Evolutionary conservation across 2,329 filamentous ascomycete species (phyloP).

Genomic region (Thyridium curvatum): DNA sequence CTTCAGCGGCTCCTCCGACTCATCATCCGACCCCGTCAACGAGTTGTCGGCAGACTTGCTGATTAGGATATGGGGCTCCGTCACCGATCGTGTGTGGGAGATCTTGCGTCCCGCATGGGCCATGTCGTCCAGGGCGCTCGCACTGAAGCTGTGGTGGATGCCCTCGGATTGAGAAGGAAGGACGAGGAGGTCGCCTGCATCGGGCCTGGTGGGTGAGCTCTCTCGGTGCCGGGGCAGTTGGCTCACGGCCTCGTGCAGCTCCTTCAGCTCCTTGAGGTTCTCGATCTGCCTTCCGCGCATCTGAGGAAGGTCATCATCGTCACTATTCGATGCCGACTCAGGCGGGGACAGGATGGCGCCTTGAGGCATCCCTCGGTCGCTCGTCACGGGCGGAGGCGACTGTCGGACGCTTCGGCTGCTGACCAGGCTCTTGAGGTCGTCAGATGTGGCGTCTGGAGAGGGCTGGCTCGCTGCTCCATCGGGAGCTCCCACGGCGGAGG

Average conservation of each 20-base stretch:
- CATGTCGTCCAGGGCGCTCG: constrained; percentile 35
- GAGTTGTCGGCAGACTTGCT: constrained; percentile 43
- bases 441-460: constrained; percentile 43
- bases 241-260: constrained; percentile 77
- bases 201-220: constrained; percentile 44
- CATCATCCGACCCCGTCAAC: constrained; percentile 51
- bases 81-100: constrained; percentile 48
- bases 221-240: constrained; percentile 63
- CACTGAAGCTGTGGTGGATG: constrained; percentile 42
- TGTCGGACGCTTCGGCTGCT: constrained; percentile 62
- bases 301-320: constrained; percentile 62
- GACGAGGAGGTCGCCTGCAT: constrained; percentile 27
- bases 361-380: constrained; percentile 66
- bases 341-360: constrained; percentile 88
- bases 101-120: constrained; percentile 31
- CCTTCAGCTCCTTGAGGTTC: constrained; percentile 55
- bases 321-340: constrained; percentile 73
- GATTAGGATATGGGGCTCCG: constrained; percentile 44
- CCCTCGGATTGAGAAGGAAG: constrained; percentile 28
- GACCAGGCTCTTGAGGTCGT: constrained; percentile 40
- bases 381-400: constrained; percentile 75
- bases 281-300: constrained; percentile 42
- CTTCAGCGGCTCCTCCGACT: constrained; percentile 60
- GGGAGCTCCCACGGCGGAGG: constrained; percentile 30
- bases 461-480: constrained; percentile 28